Base-by-base conservation (phyloP, 768 basidiomycete species). In the Lactarius indigo region DNA sequence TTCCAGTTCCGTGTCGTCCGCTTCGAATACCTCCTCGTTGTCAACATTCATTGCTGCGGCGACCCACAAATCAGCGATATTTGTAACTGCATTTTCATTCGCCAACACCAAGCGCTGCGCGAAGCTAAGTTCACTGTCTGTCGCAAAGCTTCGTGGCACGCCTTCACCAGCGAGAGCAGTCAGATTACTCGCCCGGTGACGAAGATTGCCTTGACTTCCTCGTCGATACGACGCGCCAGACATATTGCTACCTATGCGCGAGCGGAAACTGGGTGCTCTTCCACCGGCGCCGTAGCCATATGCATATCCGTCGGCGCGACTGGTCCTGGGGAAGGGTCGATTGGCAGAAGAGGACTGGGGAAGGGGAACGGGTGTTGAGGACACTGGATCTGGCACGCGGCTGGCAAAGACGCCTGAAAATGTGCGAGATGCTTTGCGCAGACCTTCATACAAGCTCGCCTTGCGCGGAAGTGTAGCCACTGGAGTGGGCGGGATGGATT, bases 41-140 rank as follows among this genome's bases (percentile, higher is more conserved):
- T 96, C 95, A 35, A 89, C 93, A 66, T 96, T 97, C 79, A 96
- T 93, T 7, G 96, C 97, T 23, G 96, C 91, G 5, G 94, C 94
- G 60, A 98, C 93, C 97, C 97, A 99, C 26, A 99, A 80, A 77
- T 98, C 96, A 28, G 94, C 92, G 73, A 99, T 92, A 71, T 90
- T 94, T 64, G 93, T 96, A 5, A 95, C 94, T 15, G 93, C 90
- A 71, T 94, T 91, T 77, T 97, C 95, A 76, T 97, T 97, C 23
- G 96, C 96, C 80, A 96, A 87, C 54, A 96, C 78, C 28, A 96
- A 74, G 66, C 93, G 84, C 74, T 96, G 92, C 0, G 96, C 90
- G 70, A 98, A 94, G 72, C 92, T 94, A 59, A 94, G 82, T 70
- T 90, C 89, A 39, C 80, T 71, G 0, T 79, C 79, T 79, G 47